Base-by-base conservation (phyloP, 108 stramenopile species). In the Cyclotella atomus region DNA sequence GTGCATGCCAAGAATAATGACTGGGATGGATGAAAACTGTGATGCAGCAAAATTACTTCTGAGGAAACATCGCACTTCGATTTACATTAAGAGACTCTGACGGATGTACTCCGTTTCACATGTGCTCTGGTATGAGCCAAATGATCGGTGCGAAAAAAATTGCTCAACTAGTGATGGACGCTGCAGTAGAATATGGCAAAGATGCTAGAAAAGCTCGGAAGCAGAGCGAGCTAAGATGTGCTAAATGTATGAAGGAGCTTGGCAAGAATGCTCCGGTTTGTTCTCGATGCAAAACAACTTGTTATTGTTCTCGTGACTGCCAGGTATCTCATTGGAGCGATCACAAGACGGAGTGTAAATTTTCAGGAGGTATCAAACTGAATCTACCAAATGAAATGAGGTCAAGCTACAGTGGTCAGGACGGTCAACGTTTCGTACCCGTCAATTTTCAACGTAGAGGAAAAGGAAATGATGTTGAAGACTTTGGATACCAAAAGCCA, bases 1-100 rank as follows among this genome's bases (percentile, higher is more conserved):
- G 1, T 35, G 63, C 19, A 80, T 81, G 70, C 15, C 2, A 15
- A 23, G 15, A 6, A 59, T 15, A 59, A 9, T 30, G 23, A n/a
- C n/a, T n/a, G n/a, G n/a, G n/a, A n/a, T n/a, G n/a, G n/a, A n/a
- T n/a, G n/a, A n/a, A n/a, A n/a, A n/a, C n/a, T n/a, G n/a, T n/a
- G 83, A 84, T 53, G 79, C 76, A 10, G 83, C 79, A n/a, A 34
- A 71, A 29, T 81, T 84, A 61, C 52, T 84, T 17, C 59, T 76
- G 14, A 46, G 70, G 23, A 72, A 71, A 17, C 49, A 56, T 17
- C 16, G 46, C 16, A 64, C 55, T 12, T 57, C 28, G 1, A 59
- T 79, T 41, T 63, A 75, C 47, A 65, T 68, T 3, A 54, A 52
- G 15, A 74, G 70, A 2, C 32, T 41, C 0, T 57, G 45, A 49